Evolutionary conservation across 2,329 filamentous ascomycete genomes (phyloP).

Genomic region (Colletotrichum sp.): DNA sequence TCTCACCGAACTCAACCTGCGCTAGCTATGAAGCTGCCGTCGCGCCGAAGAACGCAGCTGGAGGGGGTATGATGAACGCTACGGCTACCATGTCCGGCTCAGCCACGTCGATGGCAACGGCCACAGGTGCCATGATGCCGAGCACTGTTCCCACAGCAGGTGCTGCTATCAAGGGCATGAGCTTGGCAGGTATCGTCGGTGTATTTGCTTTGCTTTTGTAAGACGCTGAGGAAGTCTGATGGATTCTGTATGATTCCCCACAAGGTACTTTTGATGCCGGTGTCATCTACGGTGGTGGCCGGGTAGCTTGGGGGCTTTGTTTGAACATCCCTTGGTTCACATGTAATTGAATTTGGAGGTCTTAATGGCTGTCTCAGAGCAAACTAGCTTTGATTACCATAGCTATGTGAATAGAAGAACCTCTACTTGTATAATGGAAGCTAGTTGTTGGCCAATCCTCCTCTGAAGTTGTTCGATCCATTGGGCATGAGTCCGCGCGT

Average conservation of each 20-base stretch:
- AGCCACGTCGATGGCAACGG: background rate
- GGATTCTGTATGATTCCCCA: background rate
- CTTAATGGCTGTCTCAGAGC: background rate
- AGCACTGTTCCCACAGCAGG: conserved; percentile 3
- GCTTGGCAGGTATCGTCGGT: background rate
- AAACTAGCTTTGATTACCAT: background rate
- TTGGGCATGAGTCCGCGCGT: background rate
- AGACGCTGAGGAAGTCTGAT: background rate
- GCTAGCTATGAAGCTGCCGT: conserved; percentile 40
- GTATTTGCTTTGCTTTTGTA: background rate
- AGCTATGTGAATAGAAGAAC: background rate
- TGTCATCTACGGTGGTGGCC: background rate
- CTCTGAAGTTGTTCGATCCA: background rate
- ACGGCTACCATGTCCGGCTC: background rate
- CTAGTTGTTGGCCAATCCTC: background rate
- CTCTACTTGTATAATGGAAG: background rate
- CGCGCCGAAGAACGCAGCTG: conserved; percentile 16
- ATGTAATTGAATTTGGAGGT: background rate
- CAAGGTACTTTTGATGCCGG: no score
- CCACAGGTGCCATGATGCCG: background rate
- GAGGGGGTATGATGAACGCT: conserved; percentile 1
- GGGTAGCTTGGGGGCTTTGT: background rate
- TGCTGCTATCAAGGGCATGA: background rate
- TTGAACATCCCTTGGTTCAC: background rate
- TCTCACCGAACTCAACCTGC: conserved; percentile 51